A percentile compares a stretch with the other conserved stretches of the same genome.
Evolutionary conservation across 495 filamentous ascomycete species (phyloP).

Genomic region (Aspergillus mulundensis): DNA sequence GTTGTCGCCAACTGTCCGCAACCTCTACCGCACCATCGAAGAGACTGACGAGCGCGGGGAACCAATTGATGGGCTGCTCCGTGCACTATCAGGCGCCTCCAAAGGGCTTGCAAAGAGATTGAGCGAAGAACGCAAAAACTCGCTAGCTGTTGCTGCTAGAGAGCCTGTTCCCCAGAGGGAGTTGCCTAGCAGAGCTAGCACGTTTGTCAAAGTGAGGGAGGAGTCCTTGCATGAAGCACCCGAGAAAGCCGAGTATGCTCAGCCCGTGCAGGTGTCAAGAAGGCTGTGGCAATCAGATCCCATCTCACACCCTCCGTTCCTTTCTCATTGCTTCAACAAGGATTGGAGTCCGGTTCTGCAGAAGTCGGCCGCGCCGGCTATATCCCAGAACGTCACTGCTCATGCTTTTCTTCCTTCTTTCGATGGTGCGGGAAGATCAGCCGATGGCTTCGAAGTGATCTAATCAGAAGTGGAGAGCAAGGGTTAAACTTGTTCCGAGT

Average conservation of each 20-base stretch:
- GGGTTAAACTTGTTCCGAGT: constrained; percentile 1
- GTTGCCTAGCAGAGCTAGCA: background rate
- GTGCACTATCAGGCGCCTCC: constrained; percentile 22
- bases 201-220: background rate
- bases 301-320: constrained; percentile 10
- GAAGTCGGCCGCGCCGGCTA: constrained; percentile 22
- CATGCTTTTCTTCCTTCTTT: constrained; percentile 28
- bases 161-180: background rate
- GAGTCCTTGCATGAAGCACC: background rate
- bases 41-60: constrained; percentile 20
- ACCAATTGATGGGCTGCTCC: constrained; percentile 21
- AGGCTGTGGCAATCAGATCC: constrained; percentile 17
- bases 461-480: background rate
- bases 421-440: constrained; percentile 20
- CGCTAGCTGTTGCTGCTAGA: background rate
- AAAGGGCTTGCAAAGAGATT: constrained; percentile 11
- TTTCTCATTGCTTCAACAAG: constrained; percentile 13
- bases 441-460: constrained; percentile 2
- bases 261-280: constrained; percentile 8
- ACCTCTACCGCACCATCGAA: constrained; percentile 25
- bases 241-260: constrained; percentile 5
- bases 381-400: constrained; percentile 29
- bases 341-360: constrained; percentile 19
- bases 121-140: constrained; percentile 6
- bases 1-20: constrained; percentile 15